These are phyloP conservation scores for Penicillium tannophilum DNA, from an alignment of 495 filamentous ascomycete genomes.

Conservation along the genomic window DNA sequence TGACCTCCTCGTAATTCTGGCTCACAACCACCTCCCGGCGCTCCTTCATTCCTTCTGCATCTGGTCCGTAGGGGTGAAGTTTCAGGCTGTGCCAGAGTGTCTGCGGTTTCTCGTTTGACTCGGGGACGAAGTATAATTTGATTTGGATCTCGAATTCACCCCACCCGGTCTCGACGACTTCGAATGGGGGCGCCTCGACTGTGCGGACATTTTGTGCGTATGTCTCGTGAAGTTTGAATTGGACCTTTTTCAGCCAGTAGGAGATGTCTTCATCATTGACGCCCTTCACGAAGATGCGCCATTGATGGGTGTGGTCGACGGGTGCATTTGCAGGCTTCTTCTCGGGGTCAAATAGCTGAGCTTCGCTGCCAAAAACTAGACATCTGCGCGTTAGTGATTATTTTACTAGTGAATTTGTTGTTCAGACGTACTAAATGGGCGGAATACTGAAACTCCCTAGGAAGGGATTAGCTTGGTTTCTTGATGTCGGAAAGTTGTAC, in stretches of 20 bases:
- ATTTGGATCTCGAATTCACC: conserved; percentile 97
- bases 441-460: conserved; percentile 71
- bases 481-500: neutral
- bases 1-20: conserved; percentile 84
- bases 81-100: conserved; percentile 88
- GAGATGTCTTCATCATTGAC: conserved; percentile 84
- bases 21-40: conserved; percentile 65
- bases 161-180: conserved; percentile 91
- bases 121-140: conserved; percentile 84
- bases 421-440: conserved; percentile 64
- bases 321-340: conserved; percentile 62
- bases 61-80: conserved; percentile 85
- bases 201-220: conserved; percentile 86
- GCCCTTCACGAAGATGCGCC: conserved; percentile 89
- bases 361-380: conserved; percentile 75
- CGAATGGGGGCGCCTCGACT: conserved; percentile 75
- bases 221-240: conserved; percentile 96
- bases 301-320: conserved; percentile 88
- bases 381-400: conserved; percentile 5
- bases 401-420: neutral
- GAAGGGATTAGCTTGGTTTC: conserved; percentile 21
- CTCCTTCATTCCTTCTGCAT: conserved; percentile 71
- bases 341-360: conserved; percentile 70
- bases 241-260: conserved; percentile 94
- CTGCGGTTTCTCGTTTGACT: conserved; percentile 86